phyloP scores from a whole-genome alignment of 768 basidiomycete species.

The Crassisporium funariophilum region DNA sequence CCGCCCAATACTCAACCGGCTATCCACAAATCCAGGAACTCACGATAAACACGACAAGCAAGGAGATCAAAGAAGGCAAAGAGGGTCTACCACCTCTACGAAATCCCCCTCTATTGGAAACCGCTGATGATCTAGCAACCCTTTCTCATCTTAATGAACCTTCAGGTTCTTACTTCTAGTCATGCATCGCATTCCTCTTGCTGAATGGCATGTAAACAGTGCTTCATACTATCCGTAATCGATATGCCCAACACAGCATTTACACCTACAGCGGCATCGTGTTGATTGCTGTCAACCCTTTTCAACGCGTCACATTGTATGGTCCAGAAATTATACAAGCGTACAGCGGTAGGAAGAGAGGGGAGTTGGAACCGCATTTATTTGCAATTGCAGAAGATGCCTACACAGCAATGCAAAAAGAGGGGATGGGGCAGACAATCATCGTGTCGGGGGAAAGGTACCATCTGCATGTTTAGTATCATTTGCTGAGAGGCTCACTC shows the following conservation, averaged over 20 bases:
- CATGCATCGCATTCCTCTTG: constrained; percentile 1
- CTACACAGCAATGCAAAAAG: constrained; percentile 94
- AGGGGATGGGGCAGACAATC: constrained; percentile 95
- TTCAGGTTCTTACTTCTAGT: constrained; percentile 65
- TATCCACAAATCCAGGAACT: constrained; percentile 58
- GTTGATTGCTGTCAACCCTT: constrained; percentile 98
- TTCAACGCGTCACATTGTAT: constrained; percentile 96
- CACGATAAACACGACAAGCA: constrained; percentile 73
- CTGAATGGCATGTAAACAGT: constrained; percentile 47
- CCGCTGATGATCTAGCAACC: constrained; percentile 96
- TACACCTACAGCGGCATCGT: constrained; percentile 99
- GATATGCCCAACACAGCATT: constrained; percentile 96
- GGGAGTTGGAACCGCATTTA: constrained; percentile 95
- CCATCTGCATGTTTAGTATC: constrained; percentile 13
- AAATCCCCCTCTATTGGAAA: constrained; percentile 95
- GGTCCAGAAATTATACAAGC: constrained; percentile 97
- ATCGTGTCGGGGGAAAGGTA: constrained; percentile 98
- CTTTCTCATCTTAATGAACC: constrained; percentile 98
- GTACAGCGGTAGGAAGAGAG: constrained; percentile 88
- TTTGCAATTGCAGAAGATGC: constrained; percentile 99
- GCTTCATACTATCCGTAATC: constrained; percentile 94
- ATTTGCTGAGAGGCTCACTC: constrained; percentile 14
- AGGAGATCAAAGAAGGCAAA: constrained; percentile 78
- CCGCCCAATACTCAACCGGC: constrained; percentile 8
- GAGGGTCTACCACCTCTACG: constrained; percentile 88